These are phyloP conservation scores for Pyricularia grisea DNA, from an alignment of 2,329 filamentous ascomycete genomes.

Conservation along the genomic window DNA sequence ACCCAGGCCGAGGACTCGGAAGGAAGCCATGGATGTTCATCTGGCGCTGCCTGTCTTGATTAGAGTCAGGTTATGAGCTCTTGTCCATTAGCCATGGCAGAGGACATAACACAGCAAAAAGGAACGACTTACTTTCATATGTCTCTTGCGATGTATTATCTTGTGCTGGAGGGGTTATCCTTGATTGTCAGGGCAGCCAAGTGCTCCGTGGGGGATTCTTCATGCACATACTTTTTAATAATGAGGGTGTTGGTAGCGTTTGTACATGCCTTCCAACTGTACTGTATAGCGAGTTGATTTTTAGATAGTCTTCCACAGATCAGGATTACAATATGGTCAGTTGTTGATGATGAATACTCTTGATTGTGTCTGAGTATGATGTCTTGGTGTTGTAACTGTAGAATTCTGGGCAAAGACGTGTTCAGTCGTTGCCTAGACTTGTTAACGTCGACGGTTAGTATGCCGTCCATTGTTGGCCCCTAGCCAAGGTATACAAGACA, in stretches of 20 bases:
- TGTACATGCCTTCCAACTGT: background rate
- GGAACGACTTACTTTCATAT: background rate
- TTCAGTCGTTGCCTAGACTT: background rate
- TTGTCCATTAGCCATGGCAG: background rate
- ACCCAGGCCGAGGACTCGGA: background rate
- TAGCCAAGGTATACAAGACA: background rate
- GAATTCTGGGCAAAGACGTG: background rate
- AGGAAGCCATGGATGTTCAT: background rate
- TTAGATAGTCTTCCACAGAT: background rate
- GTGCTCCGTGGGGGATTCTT: background rate
- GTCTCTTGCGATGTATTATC: background rate
- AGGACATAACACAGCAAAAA: background rate
- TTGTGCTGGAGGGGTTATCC: background rate
- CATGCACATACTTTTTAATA: background rate
- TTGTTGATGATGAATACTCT: background rate
- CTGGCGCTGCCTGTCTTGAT: background rate
- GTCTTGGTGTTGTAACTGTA: background rate
- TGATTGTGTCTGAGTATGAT: background rate
- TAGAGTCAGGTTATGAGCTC: background rate
- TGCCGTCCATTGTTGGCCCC: background rate
- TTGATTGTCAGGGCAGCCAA: background rate
- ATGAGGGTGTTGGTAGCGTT: background rate
- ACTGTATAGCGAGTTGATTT: background rate
- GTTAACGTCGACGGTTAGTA: background rate
- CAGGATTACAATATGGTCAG: background rate